Conservation (phyloP, 148 eudicot genomes). For the Fagopyrum esculentum region DNA sequence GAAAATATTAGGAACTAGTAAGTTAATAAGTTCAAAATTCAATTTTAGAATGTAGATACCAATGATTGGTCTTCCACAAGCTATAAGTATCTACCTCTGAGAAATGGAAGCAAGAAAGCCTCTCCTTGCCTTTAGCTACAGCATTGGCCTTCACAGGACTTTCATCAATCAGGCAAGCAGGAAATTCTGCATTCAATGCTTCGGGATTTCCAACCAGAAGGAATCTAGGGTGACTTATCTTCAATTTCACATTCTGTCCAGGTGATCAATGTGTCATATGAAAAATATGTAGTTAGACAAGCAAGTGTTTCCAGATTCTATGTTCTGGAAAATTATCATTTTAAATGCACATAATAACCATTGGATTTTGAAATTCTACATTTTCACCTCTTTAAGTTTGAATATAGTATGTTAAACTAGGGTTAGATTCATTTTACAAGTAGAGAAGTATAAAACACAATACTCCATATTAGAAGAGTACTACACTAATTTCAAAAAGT, state of each 20-base stretch:
- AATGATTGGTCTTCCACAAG: not conserved
- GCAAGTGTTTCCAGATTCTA: not conserved
- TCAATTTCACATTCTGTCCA: constrained; percentile 80
- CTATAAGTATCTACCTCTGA: constrained; percentile 57
- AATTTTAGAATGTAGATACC: not conserved
- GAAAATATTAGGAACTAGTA: constrained; percentile 14
- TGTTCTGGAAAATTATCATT: not conserved
- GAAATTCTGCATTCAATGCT: constrained; percentile 53
- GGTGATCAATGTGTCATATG: constrained; percentile 6
- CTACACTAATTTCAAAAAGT: not conserved
- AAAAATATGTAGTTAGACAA: not conserved
- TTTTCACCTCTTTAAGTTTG: not conserved
- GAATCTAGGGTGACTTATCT: constrained; percentile 78
- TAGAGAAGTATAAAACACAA: not conserved
- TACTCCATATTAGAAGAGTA: not conserved
- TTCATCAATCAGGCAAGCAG: constrained; percentile 46
- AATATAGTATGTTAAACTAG: not conserved
- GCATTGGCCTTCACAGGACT: constrained; percentile 22
- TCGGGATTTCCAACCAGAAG: constrained; percentile 52
- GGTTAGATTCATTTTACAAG: not conserved
- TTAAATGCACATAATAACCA: not conserved
- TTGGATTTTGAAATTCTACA: not conserved
- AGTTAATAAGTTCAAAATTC: constrained; percentile 6
- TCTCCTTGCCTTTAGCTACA: constrained; percentile 11
- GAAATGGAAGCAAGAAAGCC: constrained; percentile 39